A percentile compares a stretch with the other conserved stretches of the same genome.
Evolutionary conservation across 768 basidiomycete genomes (phyloP).

Genomic region (Solioccasus polychromus): DNA sequence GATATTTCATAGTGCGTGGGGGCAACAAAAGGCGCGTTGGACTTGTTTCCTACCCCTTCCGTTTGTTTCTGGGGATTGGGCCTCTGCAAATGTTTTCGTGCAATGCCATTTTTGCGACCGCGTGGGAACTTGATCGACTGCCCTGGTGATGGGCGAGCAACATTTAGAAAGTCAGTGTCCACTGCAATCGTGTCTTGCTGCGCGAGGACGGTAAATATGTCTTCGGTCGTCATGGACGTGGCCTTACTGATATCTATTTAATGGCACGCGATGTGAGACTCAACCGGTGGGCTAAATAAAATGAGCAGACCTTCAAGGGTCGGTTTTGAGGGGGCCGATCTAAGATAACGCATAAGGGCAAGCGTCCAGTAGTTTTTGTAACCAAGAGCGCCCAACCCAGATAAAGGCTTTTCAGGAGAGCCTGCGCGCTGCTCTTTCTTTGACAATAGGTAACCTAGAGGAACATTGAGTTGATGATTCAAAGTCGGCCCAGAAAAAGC

Average conservation of each 20-base stretch:
- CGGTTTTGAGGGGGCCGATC: constrained; percentile 55
- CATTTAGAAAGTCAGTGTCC: constrained; percentile 45
- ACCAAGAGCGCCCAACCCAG: constrained; percentile 87
- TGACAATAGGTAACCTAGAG: constrained; percentile 86
- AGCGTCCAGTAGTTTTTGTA: constrained; percentile 96
- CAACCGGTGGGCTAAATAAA: constrained; percentile 11
- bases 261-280: constrained; percentile 15
- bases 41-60: constrained; percentile 32
- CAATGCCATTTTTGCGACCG: constrained; percentile 62
- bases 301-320: constrained; percentile 67
- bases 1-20: constrained; percentile 71
- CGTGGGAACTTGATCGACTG: constrained; percentile 74
- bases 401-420: constrained; percentile 95
- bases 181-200: constrained; percentile 74
- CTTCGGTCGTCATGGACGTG: constrained; percentile 91
- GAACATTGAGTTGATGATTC: neutral
- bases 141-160: constrained; percentile 65
- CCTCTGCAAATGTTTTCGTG: constrained; percentile 62
- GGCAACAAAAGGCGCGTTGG: constrained; percentile 55
- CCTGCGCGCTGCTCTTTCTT: constrained; percentile 91
- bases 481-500: constrained; percentile 7
- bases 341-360: constrained; percentile 77
- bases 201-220: constrained; percentile 71
- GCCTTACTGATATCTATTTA: constrained; percentile 72
- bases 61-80: constrained; percentile 44